Percentiles rank a stretch among this genome's conserved stretches.
Conservation (phyloP, 768 basidiomycete species). For the Daedalea quercina region DNA sequence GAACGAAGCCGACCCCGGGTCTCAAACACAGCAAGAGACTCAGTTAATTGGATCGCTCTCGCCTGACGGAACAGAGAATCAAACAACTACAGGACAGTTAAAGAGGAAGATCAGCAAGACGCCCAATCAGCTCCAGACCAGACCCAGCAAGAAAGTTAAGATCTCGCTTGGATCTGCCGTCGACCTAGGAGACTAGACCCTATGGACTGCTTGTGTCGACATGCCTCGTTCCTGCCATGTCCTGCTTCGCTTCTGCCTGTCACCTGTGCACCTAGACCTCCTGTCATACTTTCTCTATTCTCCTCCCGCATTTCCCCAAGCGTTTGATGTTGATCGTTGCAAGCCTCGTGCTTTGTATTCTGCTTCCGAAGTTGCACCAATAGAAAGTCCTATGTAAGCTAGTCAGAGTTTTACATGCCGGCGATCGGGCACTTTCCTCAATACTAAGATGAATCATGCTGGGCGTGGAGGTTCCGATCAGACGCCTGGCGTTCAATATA, state of each 20-base stretch:
- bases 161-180: conserved; percentile 63
- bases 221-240: not conserved
- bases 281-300: too few relatives aligned
- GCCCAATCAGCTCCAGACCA: conserved; percentile 7
- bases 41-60: conserved; percentile 18
- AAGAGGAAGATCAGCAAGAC: conserved; percentile 27
- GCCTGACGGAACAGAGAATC: conserved; percentile 3
- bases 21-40: conserved; percentile 37
- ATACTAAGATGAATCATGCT: too few relatives aligned
- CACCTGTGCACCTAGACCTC: too few relatives aligned
- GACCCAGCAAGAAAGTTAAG: conserved; percentile 53
- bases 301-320: too few relatives aligned
- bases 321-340: too few relatives aligned
- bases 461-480: too few relatives aligned
- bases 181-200: conserved; percentile 64
- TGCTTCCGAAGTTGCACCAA: too few relatives aligned
- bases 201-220: not conserved
- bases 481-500: too few relatives aligned
- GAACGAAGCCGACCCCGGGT: conserved; percentile 6
- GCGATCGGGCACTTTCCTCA: too few relatives aligned
- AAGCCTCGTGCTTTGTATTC: too few relatives aligned
- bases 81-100: conserved; percentile 10
- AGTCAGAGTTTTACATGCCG: too few relatives aligned
- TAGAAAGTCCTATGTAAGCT: too few relatives aligned
- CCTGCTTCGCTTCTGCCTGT: not conserved